Evolutionary conservation across 1,284 basidiomycete genomes (phyloP).

Genomic region (Sporisorium exsertum): DNA sequence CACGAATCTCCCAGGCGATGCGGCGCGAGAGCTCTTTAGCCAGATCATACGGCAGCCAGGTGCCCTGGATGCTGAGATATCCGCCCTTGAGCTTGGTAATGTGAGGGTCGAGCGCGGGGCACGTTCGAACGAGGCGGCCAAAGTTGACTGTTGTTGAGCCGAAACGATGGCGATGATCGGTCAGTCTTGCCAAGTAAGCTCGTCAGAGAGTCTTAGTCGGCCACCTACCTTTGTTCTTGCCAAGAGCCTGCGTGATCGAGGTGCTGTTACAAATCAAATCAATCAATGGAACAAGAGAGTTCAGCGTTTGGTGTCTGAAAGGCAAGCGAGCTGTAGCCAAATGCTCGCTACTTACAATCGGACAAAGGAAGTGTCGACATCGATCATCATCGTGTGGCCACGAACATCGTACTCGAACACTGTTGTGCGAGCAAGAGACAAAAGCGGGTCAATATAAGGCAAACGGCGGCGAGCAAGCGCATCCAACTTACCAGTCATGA

Average conservation of each 20-base stretch:
- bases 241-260: slow-evolving; percentile 53
- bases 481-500: slow-evolving; percentile 47
- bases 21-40: slow-evolving; percentile 52
- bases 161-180: neutral
- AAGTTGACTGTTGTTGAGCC: slow-evolving; percentile 33
- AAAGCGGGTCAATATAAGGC: no score
- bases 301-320: neutral
- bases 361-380: slow-evolving; percentile 50
- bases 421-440: slow-evolving; percentile 2
- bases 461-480: no score
- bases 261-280: slow-evolving; percentile 22
- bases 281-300: neutral
- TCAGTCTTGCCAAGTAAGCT: neutral
- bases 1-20: slow-evolving; percentile 51
- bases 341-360: slow-evolving; percentile 36
- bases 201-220: no score
- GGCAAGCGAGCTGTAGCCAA: neutral
- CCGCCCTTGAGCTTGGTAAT: slow-evolving; percentile 57
- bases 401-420: slow-evolving; percentile 53
- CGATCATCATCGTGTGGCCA: slow-evolving; percentile 54
- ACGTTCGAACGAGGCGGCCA: slow-evolving; percentile 36
- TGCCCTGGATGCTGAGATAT: slow-evolving; percentile 58
- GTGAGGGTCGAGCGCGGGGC: slow-evolving; percentile 42
- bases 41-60: slow-evolving; percentile 51
- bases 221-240: slow-evolving; percentile 45